Base-by-base conservation (phyloP, 1,284 basidiomycete species). In the Melampsora medusae region DNA sequence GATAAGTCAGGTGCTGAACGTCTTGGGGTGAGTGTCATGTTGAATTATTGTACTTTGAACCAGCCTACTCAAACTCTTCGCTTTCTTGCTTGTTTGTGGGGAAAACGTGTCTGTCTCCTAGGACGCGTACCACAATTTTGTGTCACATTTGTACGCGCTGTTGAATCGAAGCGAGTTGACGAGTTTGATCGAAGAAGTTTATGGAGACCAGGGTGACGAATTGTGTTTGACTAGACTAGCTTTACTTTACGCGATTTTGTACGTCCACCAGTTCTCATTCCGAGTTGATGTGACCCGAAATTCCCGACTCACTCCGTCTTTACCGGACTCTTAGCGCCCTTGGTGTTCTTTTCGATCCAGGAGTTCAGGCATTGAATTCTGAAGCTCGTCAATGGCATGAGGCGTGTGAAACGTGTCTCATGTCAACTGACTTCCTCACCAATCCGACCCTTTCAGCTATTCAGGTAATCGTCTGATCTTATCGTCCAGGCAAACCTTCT, bases 381-480 rank as follows among this genome's bases (percentile, higher is more conserved):
- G 71, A 73, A 53, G 64, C 62, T 59, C 71, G 71, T 31, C 49
- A 67, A 53, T 73, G 71, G 71, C 53, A 73, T 66, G 71, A 73
- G 50, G 48, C 50, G n/a, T 42, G 61, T 22, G 64, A 73, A 46
- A 73, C 62, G 48, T 73, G 71, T 67, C 50, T 73, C 25, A 73
- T 53, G 50, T 73, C 71, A 5, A 73, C 71, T 14, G 62, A 73
- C 46, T 73, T 65, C 42, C 64, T 73, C 35, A 38, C 64, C 33
- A 66, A 59, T 31, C 71, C 71, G 25, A 73, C 61, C 38, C 53
- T 73, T 6, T 61, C 71, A 64, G 49, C 38, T 67, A 48, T 73
- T 33, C 71, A 73, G 64, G 71, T 73, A 73, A 33, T 35, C 17
- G 6, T 14, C 42, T 6, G 38, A 22, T 59, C n/a, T 12, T 28